These are phyloP conservation scores for Paramecium pentaurelia DNA, from an alignment of 73 alveolate species.

Conservation along the genomic window DNA sequence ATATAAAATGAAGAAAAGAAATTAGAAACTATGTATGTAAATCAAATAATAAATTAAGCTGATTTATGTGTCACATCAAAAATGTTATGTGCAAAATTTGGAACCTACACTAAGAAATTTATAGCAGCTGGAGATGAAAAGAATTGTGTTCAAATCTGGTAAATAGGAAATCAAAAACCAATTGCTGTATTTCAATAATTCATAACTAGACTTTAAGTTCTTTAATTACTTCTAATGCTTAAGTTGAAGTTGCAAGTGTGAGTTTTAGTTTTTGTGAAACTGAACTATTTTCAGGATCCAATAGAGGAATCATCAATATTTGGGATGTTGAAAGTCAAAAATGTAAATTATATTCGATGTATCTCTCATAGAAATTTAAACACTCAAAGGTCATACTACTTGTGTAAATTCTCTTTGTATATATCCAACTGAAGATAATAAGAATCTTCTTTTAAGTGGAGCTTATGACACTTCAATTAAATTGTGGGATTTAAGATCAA, in stretches of 20 bases:
- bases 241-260: slow-evolving; percentile 39
- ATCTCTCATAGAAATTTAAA: background rate
- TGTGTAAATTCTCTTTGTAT: slow-evolving; percentile 8
- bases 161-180: slow-evolving; percentile 1
- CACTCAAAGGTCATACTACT: slow-evolving; percentile 51
- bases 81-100: slow-evolving; percentile 47
- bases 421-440: slow-evolving; percentile 41
- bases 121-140: slow-evolving; percentile 55
- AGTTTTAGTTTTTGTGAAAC: slow-evolving; percentile 32
- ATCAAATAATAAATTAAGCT: background rate
- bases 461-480: slow-evolving; percentile 54
- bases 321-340: slow-evolving; percentile 52
- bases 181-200: background rate
- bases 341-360: background rate
- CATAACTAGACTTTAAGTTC: background rate
- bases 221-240: background rate
- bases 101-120: slow-evolving; percentile 22
- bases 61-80: background rate
- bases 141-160: slow-evolving; percentile 26
- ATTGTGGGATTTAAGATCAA: slow-evolving; percentile 55
- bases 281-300: slow-evolving; percentile 49
- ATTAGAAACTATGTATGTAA: slow-evolving; percentile 1
- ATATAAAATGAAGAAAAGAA: slow-evolving; percentile 15
- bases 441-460: slow-evolving; percentile 31
- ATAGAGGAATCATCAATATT: slow-evolving; percentile 53